A percentile compares a stretch with the other conserved stretches of the same genome.
Evolutionary conservation across 1,284 basidiomycete species (phyloP).

Genomic region (Apiotrichum siamense): DNA sequence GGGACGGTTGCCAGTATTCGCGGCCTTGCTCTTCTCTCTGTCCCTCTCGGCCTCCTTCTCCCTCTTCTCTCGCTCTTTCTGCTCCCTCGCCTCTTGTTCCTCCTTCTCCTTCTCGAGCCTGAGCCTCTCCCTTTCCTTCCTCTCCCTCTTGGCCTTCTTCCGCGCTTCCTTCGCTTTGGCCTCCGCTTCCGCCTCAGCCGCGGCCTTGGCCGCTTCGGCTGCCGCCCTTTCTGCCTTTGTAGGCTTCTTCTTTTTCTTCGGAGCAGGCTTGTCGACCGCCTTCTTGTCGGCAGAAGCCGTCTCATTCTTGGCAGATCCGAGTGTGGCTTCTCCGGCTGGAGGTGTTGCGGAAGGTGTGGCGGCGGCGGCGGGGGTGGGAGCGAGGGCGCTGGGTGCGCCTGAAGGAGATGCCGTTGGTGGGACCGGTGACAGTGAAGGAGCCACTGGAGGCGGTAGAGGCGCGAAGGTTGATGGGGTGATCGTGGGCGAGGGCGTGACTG

Average conservation of each 20-base stretch:
- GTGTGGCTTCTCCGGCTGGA: not conserved
- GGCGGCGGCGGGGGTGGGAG: not conserved
- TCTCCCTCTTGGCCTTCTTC: not conserved
- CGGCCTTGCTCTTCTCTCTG: not conserved
- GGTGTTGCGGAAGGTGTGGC: not conserved
- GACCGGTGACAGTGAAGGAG: not conserved
- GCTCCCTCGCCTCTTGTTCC: not conserved
- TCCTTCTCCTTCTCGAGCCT: not conserved
- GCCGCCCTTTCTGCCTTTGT: no score
- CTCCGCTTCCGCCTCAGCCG: no score
- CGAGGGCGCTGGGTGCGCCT: not conserved
- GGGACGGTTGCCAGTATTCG: no score
- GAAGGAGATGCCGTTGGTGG: not conserved
- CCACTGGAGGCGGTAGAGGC: not conserved
- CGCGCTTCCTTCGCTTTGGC: no score
- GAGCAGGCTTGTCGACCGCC: no score
- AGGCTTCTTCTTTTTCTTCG: no score
- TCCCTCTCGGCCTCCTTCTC: slow-evolving; percentile 1
- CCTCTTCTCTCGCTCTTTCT: not conserved
- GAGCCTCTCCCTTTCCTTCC: not conserved
- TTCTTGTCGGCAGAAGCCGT: not conserved
- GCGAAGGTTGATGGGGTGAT: no score
- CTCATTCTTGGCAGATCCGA: not conserved
- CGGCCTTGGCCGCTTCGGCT: no score
- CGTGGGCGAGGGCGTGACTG: not conserved